phyloP scores from a whole-genome alignment of 768 basidiomycete genomes.

The Neoboletus brunneissimus region DNA sequence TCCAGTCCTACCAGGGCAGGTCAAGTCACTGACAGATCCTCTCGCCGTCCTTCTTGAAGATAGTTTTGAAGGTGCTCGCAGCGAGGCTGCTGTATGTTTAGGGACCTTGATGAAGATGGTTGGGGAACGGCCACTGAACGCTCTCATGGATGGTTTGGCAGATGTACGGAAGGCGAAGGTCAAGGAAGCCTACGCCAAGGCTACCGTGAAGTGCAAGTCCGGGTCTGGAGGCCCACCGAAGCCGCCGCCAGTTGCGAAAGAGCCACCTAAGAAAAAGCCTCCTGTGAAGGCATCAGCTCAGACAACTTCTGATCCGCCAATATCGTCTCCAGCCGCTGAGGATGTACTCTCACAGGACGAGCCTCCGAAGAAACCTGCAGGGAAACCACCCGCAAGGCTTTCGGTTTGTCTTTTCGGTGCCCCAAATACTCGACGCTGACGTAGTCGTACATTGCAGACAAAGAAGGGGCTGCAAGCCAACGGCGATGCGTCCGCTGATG shows the following conservation, averaged over 20 bases:
- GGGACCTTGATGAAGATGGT: constrained; percentile 96
- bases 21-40: constrained; percentile 79
- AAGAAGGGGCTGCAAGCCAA: constrained; percentile 51
- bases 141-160: constrained; percentile 78
- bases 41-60: constrained; percentile 81
- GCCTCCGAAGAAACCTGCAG: constrained; percentile 41
- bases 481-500: constrained; percentile 22
- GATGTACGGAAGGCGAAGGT: constrained; percentile 90
- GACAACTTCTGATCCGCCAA: constrained; percentile 17
- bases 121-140: constrained; percentile 88
- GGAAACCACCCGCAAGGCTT: constrained; percentile 52
- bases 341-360: constrained; percentile 24
- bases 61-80: constrained; percentile 82
- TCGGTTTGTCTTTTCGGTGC: constrained; percentile 29
- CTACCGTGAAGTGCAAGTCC: constrained; percentile 84
- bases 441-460: constrained; percentile 29
- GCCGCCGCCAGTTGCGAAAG: constrained; percentile 30
- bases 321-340: constrained; percentile 11
- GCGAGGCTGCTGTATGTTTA: constrained; percentile 83
- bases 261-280: constrained; percentile 37
- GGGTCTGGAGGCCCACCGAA: constrained; percentile 54
- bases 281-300: constrained; percentile 30
- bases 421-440: background rate
- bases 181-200: constrained; percentile 89
- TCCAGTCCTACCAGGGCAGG: constrained; percentile 68